phyloP scores from a whole-genome alignment of 345 rosid species.

The Noccaea bulbosa region DNA sequence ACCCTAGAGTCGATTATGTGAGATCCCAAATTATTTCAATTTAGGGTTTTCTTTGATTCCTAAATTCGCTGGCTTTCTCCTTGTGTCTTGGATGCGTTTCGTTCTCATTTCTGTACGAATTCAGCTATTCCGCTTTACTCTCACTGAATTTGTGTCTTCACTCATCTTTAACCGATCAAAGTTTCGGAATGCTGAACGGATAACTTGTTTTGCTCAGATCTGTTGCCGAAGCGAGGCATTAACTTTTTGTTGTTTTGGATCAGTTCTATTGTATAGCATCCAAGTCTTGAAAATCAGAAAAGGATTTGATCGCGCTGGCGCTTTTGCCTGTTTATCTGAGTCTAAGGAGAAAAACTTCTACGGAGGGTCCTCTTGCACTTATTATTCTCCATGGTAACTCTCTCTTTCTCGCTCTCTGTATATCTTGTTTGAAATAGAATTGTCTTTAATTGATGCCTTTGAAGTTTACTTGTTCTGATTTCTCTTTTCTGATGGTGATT shows the following conservation, averaged over 20 bases:
- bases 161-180: background rate
- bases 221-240: background rate
- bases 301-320: slow-evolving; percentile 23
- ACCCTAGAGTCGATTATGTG: slow-evolving; percentile 8
- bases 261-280: background rate
- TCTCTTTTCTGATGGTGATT: slow-evolving; percentile 12
- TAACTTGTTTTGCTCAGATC: background rate
- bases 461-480: slow-evolving; percentile 12
- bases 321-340: slow-evolving; percentile 25
- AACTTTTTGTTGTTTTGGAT: slow-evolving; percentile 11
- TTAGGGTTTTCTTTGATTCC: slow-evolving; percentile 35
- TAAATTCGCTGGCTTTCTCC: slow-evolving; percentile 20
- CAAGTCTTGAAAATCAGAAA: slow-evolving; percentile 27
- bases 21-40: slow-evolving; percentile 28
- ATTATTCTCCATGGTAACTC: slow-evolving; percentile 34
- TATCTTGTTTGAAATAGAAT: background rate
- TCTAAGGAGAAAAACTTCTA: background rate
- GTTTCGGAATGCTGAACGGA: background rate
- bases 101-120: slow-evolving; percentile 11
- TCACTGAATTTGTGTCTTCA: slow-evolving; percentile 17
- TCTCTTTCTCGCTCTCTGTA: too few relatives aligned
- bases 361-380: background rate
- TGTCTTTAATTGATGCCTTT: too few relatives aligned
- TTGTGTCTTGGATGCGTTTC: slow-evolving; percentile 11
- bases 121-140: background rate